phyloP scores from a whole-genome alignment of 2,329 filamentous ascomycete genomes.

The Chaetoscypha palmicola region DNA sequence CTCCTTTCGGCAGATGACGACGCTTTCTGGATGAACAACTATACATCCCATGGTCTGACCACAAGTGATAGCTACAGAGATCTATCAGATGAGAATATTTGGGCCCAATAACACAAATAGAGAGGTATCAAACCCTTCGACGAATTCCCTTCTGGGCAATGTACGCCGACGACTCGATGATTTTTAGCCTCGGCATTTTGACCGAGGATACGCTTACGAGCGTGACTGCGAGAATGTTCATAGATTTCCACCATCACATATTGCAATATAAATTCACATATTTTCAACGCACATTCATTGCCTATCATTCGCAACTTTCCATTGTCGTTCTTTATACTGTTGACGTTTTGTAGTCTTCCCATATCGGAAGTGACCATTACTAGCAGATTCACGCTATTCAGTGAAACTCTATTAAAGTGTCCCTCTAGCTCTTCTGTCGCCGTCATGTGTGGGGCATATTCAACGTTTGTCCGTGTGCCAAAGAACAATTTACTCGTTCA shows the following conservation, averaged over 20 bases:
- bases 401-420: too few species aligned
- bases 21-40: slow-evolving; percentile 36
- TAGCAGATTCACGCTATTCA: too few species aligned
- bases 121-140: slow-evolving; percentile 31
- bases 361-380: too few species aligned
- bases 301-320: too few species aligned
- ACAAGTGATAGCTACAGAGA: slow-evolving; percentile 17
- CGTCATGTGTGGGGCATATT: too few species aligned
- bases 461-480: too few species aligned
- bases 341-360: too few species aligned
- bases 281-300: too few species aligned
- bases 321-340: too few species aligned
- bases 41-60: slow-evolving; percentile 19
- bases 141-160: slow-evolving; percentile 20
- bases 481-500: too few species aligned
- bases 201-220: slow-evolving; percentile 7
- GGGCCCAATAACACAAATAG: slow-evolving; percentile 32
- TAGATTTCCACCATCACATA: slow-evolving; percentile 18
- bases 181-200: slow-evolving; percentile 17
- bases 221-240: slow-evolving; percentile 16
- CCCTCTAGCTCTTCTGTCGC: too few species aligned
- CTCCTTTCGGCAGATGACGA: slow-evolving; percentile 40
- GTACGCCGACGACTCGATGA: slow-evolving; percentile 25
- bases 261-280: slow-evolving; percentile 19
- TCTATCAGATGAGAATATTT: slow-evolving; percentile 25